Evolutionary conservation across 257 asterid genomes (phyloP), one percentile per base, ranked within the genome.

Genomic region (Solanum tarijense): DNA sequence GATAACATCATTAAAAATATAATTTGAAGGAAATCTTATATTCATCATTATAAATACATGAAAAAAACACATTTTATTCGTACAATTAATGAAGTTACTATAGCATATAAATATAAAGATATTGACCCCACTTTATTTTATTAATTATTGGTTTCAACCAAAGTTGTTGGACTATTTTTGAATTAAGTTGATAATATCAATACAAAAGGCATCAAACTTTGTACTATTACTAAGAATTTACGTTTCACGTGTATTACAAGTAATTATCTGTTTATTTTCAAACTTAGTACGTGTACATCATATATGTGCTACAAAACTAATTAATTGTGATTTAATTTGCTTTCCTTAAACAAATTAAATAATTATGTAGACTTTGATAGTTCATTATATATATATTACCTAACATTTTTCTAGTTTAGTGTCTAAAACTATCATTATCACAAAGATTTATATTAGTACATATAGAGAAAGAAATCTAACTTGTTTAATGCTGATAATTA

Each of bases 81-180:
- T 58, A 58, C 12, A 20, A 58, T 58, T 58, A 58, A 58, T 58
- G 68, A 58, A 21, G 21, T 62, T 10, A 65, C 72, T 65, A n/a
- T n/a, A 65, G 4, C 32, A 65, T 65, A 65, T n/a, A 60, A 21
- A 11, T 65, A 65, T n/a, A 65, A n/a, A 11, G 27, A 10, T 65
- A 25, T 65, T 65, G 72, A 12, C 16, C 72, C 32, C 72, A 65
- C 72, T 10, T 66, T 66, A 66, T 66, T 66, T 66, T 66, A 66
- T 60, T 25, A 65, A 39, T 84, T 39, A 76, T 76, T 41, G 38
- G 60, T 65, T 83, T 86, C 41, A 89, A 48, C 43, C 43, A 81
- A 86, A 88, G 89, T 88, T 55, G 90, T 90, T 90, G 82, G 71
- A 83, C 73, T 87, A 34, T 65, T 27, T 79, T 79, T 25, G 36